Evolutionary conservation across 31 red algal genomes (phyloP).

Genomic region (Asparagopsis taxiformis): DNA sequence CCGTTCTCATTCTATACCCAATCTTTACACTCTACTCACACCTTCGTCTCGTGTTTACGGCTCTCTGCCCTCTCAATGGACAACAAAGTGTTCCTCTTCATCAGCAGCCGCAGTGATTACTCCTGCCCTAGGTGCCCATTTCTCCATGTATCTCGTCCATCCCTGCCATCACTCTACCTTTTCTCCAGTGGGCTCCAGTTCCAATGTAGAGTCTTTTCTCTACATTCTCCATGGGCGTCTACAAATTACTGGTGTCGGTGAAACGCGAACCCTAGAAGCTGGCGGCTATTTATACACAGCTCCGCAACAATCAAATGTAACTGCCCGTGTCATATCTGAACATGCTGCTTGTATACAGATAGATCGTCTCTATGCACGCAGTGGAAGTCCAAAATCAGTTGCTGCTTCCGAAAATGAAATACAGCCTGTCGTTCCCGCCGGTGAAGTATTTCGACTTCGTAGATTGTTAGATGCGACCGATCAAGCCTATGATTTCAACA

Average conservation of each 20-base stretch:
- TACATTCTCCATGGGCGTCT: slow-evolving; percentile 55
- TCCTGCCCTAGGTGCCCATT: slow-evolving; percentile 66
- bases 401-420: slow-evolving; percentile 37
- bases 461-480: slow-evolving; percentile 33
- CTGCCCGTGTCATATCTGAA: slow-evolving; percentile 1
- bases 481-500: slow-evolving; percentile 72
- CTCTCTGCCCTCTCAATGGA: slow-evolving; percentile 34
- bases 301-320: slow-evolving; percentile 6
- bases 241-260: slow-evolving; percentile 16
- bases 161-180: slow-evolving; percentile 9
- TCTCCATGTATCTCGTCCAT: slow-evolving; percentile 65
- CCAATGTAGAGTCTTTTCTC: slow-evolving; percentile 55
- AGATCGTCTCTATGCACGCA: slow-evolving; percentile 38
- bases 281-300: slow-evolving; percentile 52
- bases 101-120: slow-evolving; percentile 66
- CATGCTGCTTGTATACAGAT: slow-evolving; percentile 23
- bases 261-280: background rate
- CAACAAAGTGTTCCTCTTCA: background rate
- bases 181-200: slow-evolving; percentile 1
- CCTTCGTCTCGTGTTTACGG: slow-evolving; percentile 66
- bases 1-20: slow-evolving; percentile 18
- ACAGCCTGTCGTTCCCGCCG: slow-evolving; percentile 21
- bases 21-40: slow-evolving; percentile 51
- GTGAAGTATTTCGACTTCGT: slow-evolving; percentile 65
- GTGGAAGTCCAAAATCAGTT: slow-evolving; percentile 14